Base-by-base conservation (phyloP, 345 rosid species). In the Eutrema heterophyllum region DNA sequence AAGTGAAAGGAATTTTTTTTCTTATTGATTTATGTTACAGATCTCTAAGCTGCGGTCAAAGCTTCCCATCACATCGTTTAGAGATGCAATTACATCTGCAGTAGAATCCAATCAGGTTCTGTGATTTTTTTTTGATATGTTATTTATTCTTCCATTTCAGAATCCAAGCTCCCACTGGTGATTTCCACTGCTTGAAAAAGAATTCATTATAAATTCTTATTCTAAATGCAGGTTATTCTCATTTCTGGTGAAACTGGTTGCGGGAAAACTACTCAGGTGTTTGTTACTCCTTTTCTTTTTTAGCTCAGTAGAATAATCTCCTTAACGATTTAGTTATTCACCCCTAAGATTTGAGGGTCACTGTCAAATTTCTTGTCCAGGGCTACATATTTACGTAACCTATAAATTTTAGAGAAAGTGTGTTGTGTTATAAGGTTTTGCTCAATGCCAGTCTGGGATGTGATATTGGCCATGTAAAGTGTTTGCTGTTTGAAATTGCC, bases 211-310 rank as follows among this genome's bases (percentile, higher is more conserved):
- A 30, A 7, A 15, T 76, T 49, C 11, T 63, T 68, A 68, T 57
- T 16, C 52, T 58, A 53, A 46, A 50, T 58, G 61, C 83, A 88
- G 96, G 86, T 88, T 76, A 83, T 88, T 65, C 96, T 88, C 68
- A 85, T 90, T 46, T 90, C 92, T 67, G 96, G 96, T 39, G 92
- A 86, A 79, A 90, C 96, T 40, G 96, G 93, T 9, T 90, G 96
- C 73, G 96, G 96, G 73, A 90, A 90, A 84, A 90, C 96, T 24
- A 90, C 96, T 49, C 96, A 90, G 91, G 96, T 90, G 69, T 39
- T 29, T 44, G 71, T 75, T 75, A 35, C 68, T 44, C 71, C 51
- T 39, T 57, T 14, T 11, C 50, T 74, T 16, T 56, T 67, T 39
- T 58, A 38, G 11, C 40, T 67, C 5, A 33, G 49, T 72, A 52